A percentile compares a stretch with the other conserved stretches of the same genome.
Evolutionary conservation across 768 basidiomycete genomes (phyloP).

Genomic region (Psilocybe azurescens): DNA sequence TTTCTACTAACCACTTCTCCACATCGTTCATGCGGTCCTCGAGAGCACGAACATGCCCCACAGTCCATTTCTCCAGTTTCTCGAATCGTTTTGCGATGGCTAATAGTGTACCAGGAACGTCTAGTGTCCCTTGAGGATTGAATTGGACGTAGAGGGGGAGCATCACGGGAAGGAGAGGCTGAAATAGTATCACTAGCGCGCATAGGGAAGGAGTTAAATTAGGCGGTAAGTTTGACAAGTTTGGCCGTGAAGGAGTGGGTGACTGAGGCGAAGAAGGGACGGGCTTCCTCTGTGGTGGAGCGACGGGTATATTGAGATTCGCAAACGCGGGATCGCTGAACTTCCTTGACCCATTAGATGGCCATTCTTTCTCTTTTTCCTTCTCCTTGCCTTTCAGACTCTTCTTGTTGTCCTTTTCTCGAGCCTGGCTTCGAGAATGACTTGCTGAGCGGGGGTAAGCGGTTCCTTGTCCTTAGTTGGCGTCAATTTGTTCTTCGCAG

Average conservation of each 20-base stretch:
- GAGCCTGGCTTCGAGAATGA: slow-evolving; percentile 73
- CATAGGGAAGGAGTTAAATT: slow-evolving; percentile 73
- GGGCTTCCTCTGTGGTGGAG: slow-evolving; percentile 50
- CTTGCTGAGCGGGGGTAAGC: slow-evolving; percentile 84
- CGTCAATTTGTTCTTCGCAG: slow-evolving; percentile 76
- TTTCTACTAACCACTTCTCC: slow-evolving; percentile 89
- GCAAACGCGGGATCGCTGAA: slow-evolving; percentile 61
- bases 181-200: slow-evolving; percentile 49
- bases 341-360: slow-evolving; percentile 55
- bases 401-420: slow-evolving; percentile 63
- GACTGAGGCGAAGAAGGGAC: slow-evolving; percentile 62
- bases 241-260: slow-evolving; percentile 65
- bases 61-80: slow-evolving; percentile 90
- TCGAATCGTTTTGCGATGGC: slow-evolving; percentile 83
- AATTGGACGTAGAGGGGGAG: slow-evolving; percentile 82
- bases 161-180: slow-evolving; percentile 58
- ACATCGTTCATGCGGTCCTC: slow-evolving; percentile 92
- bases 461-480: slow-evolving; percentile 76
- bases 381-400: slow-evolving; percentile 51
- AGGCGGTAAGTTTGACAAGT: slow-evolving; percentile 50
- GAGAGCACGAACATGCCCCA: slow-evolving; percentile 86
- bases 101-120: slow-evolving; percentile 75
- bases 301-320: slow-evolving; percentile 56
- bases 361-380: slow-evolving; percentile 59
- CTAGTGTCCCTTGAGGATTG: slow-evolving; percentile 70